These are phyloP conservation scores for Taphrina pruni DNA, from an alignment of 1,139 yeast species.

Conservation along the genomic window DNA sequence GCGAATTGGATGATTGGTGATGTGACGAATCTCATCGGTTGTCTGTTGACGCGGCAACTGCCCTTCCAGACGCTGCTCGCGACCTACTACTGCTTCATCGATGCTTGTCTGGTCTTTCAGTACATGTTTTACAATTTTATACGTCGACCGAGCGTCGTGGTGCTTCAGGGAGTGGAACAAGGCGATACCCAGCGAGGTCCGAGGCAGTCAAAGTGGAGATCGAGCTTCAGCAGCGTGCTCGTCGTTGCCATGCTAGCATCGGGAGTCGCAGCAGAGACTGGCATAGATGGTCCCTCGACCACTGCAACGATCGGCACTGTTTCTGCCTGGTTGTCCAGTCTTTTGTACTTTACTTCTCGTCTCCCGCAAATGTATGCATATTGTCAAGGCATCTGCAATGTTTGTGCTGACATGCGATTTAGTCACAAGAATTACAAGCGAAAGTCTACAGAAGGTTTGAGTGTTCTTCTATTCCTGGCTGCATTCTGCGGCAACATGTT, in stretches of 20 bases:
- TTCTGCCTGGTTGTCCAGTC: constrained; percentile 79
- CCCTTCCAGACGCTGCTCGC: constrained; percentile 79
- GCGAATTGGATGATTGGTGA: constrained; percentile 86
- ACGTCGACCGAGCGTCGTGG: constrained; percentile 33
- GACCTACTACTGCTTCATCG: constrained; percentile 75
- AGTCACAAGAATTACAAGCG: constrained; percentile 70
- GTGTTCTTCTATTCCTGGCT: constrained; percentile 76
- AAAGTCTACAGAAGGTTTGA: constrained; percentile 82
- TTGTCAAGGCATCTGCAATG: neutral
- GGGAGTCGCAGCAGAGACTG: constrained; percentile 44
- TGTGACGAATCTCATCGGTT: constrained; percentile 76
- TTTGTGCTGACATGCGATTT: constrained; percentile 10
- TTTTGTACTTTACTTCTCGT: constrained; percentile 75
- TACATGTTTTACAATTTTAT: constrained; percentile 67
- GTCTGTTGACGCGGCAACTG: constrained; percentile 72
- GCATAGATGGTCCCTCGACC: constrained; percentile 12
- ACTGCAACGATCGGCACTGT: constrained; percentile 48
- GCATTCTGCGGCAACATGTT: constrained; percentile 82
- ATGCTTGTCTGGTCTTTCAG: constrained; percentile 71
- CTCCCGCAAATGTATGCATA: constrained; percentile 70
- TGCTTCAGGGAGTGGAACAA: constrained; percentile 27
- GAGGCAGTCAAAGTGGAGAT: constrained; percentile 21
- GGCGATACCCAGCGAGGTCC: neutral
- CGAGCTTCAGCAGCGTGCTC: constrained; percentile 4
- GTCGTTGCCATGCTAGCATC: constrained; percentile 44